These are phyloP conservation scores for Copromyces sp. DNA, from an alignment of 495 filamentous ascomycete species.

Conservation along the genomic window DNA sequence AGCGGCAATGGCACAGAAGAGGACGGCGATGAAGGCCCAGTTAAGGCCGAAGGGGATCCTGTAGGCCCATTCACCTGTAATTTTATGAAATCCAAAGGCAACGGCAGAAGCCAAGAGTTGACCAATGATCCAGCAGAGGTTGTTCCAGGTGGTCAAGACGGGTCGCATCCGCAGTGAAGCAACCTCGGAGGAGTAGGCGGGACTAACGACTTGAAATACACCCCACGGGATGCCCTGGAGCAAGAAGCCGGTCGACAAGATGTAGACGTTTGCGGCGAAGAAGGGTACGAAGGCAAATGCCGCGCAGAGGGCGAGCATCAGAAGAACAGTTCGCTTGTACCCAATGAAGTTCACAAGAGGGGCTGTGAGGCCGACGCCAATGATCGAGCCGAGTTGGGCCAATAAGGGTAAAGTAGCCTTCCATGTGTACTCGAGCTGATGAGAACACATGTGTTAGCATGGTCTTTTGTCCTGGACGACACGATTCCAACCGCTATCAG, in stretches of 20 bases:
- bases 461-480: constrained; percentile 35
- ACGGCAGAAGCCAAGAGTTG: constrained; percentile 54
- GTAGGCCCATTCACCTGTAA: constrained; percentile 48
- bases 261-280: constrained; percentile 50
- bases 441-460: not conserved
- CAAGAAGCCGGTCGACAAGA: constrained; percentile 56
- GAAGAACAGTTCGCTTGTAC: constrained; percentile 44
- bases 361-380: constrained; percentile 55
- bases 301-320: constrained; percentile 34
- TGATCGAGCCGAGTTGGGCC: constrained; percentile 33
- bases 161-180: constrained; percentile 42
- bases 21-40: constrained; percentile 57
- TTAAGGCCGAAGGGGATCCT: constrained; percentile 52
- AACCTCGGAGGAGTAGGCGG: constrained; percentile 53
- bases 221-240: constrained; percentile 68
- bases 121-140: constrained; percentile 61
- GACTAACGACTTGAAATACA: constrained; percentile 43
- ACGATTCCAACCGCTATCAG: constrained; percentile 28
- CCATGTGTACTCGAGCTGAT: constrained; percentile 39
- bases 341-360: constrained; percentile 51
- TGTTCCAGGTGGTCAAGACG: constrained; percentile 58
- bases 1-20: constrained; percentile 50
- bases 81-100: constrained; percentile 40
- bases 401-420: constrained; percentile 28
- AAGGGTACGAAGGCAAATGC: constrained; percentile 47